Evolutionary conservation across 768 basidiomycete species (phyloP), one percentile per base, ranked within the genome.

Genomic region (Tulasnella calospora): DNA sequence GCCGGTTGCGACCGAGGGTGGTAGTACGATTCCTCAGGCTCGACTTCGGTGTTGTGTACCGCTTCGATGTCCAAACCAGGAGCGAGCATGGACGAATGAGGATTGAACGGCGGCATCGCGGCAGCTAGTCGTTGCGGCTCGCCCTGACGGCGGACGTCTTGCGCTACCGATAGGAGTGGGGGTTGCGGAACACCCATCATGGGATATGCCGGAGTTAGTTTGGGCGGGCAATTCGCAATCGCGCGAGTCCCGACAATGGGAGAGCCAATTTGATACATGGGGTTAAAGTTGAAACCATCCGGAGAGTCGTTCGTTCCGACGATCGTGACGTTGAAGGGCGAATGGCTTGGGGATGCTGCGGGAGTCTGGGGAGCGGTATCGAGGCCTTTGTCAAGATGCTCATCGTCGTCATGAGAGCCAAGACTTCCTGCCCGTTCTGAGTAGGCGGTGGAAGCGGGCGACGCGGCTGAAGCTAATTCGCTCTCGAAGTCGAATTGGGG

Each of bases 241-340:
- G 19, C 36, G 17, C 38, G 51, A 51, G 51, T 40, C 13, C 38
- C 27, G 15, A 75, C 38, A 33, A 75, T 15, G 19, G 44, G 46
- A 5, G 55, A 61, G 19, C 74, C 35, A 30, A 38, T 38, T 51
- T 75, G 74, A 27, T 47, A 55, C 51, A 75, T 75, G 38, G 74
- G 44, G 71, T 67, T 67, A 27, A 30, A 36, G n/a, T 36, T 72
- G 71, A 72, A 46, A 46, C 71, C 71, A 19, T 72, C 71, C 27
- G 38, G 71, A n/a, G 36, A 17, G 36, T 46, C 71, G 44, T 41
- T 35, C 3, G 51, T 40, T 21, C 55, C 51, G 47, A 76, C 75
- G 35, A 76, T 76, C 1, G 75, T 76, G 75, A 76, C 41, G 75
- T 76, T 76, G 47, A 55, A 57, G 46, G 41, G 35, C 15, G 75